These are phyloP conservation scores for Aspergillus leporis DNA, from an alignment of 495 filamentous ascomycete genomes.

Conservation along the genomic window DNA sequence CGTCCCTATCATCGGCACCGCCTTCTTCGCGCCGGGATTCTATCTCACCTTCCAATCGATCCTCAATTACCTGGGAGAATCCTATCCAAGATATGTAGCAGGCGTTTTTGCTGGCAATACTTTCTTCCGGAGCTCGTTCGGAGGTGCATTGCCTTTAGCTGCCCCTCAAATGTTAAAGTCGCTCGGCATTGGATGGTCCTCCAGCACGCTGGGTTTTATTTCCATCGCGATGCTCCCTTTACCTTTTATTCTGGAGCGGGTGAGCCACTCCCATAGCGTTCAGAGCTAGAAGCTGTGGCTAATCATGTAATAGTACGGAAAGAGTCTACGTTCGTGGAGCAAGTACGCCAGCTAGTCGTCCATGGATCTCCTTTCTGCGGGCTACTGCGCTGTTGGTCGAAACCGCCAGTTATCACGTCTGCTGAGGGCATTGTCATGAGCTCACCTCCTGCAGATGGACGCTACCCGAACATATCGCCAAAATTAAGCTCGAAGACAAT, in stretches of 20 bases:
- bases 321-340: slow-evolving; percentile 15
- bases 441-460: too few relatives aligned
- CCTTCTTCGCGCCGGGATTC: slow-evolving; percentile 25
- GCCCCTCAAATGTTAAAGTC: slow-evolving; percentile 42
- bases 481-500: too few relatives aligned
- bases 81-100: slow-evolving; percentile 16
- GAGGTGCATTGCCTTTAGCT: slow-evolving; percentile 20
- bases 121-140: slow-evolving; percentile 20
- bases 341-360: slow-evolving; percentile 17
- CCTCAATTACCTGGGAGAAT: slow-evolving; percentile 20
- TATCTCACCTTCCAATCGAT: slow-evolving; percentile 21
- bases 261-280: too few relatives aligned
- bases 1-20: slow-evolving; percentile 29
- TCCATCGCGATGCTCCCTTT: slow-evolving; percentile 54
- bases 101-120: slow-evolving; percentile 20
- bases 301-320: slow-evolving; percentile 18
- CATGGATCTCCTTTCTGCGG: too few relatives aligned
- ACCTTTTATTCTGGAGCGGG: slow-evolving; percentile 35
- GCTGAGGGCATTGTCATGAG: too few relatives aligned
- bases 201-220: slow-evolving; percentile 54
- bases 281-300: too few relatives aligned
- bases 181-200: slow-evolving; percentile 57
- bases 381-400: too few relatives aligned
- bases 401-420: too few relatives aligned
- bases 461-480: too few relatives aligned